A percentile compares a stretch with the other conserved stretches of the same genome.
phyloP scores from a whole-genome alignment of 352 stramenopile genomes.

The Pythium vanterpoolii region DNA sequence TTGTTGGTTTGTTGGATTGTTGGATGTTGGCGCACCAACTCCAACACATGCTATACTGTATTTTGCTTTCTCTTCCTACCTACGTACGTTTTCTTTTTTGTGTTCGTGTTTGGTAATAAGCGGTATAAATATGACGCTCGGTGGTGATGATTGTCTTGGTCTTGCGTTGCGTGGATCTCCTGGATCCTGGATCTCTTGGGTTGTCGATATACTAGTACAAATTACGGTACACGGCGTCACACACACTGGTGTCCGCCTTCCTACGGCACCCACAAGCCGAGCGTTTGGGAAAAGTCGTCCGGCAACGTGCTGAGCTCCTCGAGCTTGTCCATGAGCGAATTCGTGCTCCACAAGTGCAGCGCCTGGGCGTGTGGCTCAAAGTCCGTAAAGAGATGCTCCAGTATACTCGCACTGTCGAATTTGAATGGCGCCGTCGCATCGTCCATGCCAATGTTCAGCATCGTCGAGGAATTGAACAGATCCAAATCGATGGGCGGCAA shows the following conservation, averaged over 20 bases:
- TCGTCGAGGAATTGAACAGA: constrained; percentile 10
- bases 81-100: neutral
- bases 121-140: neutral
- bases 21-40: neutral
- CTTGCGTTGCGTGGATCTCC: neutral
- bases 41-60: neutral
- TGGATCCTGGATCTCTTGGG: neutral
- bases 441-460: neutral
- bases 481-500: constrained; percentile 13
- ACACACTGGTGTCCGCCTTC: neutral
- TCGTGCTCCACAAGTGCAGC: constrained; percentile 26
- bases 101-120: neutral
- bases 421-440: constrained; percentile 8
- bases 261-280: constrained; percentile 15
- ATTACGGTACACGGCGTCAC: neutral
- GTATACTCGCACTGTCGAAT: constrained; percentile 5
- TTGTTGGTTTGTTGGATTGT: neutral
- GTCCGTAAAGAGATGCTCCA: constrained; percentile 22
- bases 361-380: constrained; percentile 18
- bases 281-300: constrained; percentile 24
- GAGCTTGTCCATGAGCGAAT: constrained; percentile 21
- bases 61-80: neutral
- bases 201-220: neutral
- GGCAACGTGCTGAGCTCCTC: constrained; percentile 22
- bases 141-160: neutral